Conservation (phyloP, 108 stramenopile genomes). For the Fistulifera solaris region DNA sequence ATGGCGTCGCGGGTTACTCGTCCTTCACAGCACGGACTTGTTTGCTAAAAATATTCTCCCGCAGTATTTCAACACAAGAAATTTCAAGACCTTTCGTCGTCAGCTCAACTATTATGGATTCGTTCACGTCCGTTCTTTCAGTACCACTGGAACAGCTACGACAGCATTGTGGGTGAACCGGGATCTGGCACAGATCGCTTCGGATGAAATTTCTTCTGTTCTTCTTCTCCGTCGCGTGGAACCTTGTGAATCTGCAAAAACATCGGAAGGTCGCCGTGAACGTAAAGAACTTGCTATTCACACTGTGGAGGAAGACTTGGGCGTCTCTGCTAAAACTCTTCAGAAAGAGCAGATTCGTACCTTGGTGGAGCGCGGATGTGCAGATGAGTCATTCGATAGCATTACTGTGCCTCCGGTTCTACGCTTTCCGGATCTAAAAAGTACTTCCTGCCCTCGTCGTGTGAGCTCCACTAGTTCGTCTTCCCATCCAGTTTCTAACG, state of each 20-base stretch:
- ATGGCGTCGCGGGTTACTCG: conserved; percentile 77
- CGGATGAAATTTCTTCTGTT: conserved; percentile 47
- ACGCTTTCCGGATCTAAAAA: too few relatives aligned
- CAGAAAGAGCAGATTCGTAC: conserved; percentile 46
- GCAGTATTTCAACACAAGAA: conserved; percentile 86
- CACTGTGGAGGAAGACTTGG: conserved; percentile 70
- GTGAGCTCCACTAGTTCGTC: too few relatives aligned
- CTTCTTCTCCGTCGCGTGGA: conserved; percentile 69
- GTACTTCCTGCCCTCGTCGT: too few relatives aligned
- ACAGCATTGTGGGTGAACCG: conserved; percentile 84
- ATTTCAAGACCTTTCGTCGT: conserved; percentile 91
- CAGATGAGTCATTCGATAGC: not conserved
- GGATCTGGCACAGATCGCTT: conserved; percentile 45
- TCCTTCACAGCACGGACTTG: conserved; percentile 72
- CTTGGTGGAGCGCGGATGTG: conserved; percentile 23
- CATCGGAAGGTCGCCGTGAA: conserved; percentile 62
- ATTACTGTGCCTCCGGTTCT: not conserved
- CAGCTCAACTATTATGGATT: conserved; percentile 87
- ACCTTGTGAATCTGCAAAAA: conserved; percentile 61
- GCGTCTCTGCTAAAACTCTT: conserved; percentile 34
- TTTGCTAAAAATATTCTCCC: conserved; percentile 83
- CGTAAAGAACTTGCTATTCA: conserved; percentile 60
- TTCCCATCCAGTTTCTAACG: too few relatives aligned
- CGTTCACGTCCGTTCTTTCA: conserved; percentile 69
- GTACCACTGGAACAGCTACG: conserved; percentile 42